A percentile compares a stretch with the other conserved stretches of the same genome.
Evolutionary conservation across 805 yeast species (phyloP).

Genomic region (Ogataea parapolymorpha): DNA sequence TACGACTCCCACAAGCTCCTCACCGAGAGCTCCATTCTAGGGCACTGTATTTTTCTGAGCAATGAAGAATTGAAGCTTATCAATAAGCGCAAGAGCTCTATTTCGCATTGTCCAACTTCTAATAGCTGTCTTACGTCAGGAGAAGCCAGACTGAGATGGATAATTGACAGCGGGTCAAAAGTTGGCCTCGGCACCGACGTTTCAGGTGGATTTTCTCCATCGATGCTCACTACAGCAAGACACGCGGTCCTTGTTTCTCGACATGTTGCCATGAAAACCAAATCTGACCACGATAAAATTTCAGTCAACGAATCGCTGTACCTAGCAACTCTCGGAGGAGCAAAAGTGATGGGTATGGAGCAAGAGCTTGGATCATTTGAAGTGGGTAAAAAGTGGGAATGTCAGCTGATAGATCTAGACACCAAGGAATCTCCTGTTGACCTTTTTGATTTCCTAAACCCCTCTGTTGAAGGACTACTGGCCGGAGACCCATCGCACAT

Average conservation of each 20-base stretch:
- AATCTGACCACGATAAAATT: constrained; percentile 43
- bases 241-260: constrained; percentile 67
- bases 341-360: constrained; percentile 59
- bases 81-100: constrained; percentile 51
- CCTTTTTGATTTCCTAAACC: constrained; percentile 64
- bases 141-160: constrained; percentile 70
- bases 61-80: constrained; percentile 60
- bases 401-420: constrained; percentile 65
- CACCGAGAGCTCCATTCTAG: constrained; percentile 64
- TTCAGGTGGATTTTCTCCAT: constrained; percentile 67
- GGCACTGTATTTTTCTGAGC: constrained; percentile 76
- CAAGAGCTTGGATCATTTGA: constrained; percentile 62
- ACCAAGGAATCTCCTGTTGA: constrained; percentile 57
- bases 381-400: constrained; percentile 76
- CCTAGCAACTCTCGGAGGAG: constrained; percentile 85
- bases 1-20: constrained; percentile 61
- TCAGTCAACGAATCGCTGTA: constrained; percentile 65
- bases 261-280: constrained; percentile 55
- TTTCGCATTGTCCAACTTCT: constrained; percentile 87
- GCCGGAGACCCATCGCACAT: constrained; percentile 1
- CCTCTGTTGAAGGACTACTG: constrained; percentile 20
- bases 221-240: constrained; percentile 57
- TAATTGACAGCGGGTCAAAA: constrained; percentile 59
- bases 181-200: constrained; percentile 76
- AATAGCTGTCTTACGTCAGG: constrained; percentile 84